These are phyloP conservation scores for Geranium incanum DNA, from an alignment of 441 rosid genomes.

Conservation along the genomic window DNA sequence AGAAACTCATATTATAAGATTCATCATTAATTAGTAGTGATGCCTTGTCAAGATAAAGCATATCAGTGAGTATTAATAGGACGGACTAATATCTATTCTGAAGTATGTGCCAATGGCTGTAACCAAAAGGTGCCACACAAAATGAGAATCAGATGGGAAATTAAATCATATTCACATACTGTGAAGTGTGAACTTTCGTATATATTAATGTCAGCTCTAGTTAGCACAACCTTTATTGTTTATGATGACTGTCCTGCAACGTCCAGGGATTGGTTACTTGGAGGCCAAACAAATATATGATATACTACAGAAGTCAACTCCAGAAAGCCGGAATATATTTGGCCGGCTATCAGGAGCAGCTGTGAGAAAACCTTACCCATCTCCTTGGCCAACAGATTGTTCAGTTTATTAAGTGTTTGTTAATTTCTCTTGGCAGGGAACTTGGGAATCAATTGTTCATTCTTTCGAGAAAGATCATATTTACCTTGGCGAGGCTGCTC, in stretches of 20 bases:
- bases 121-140: neutral
- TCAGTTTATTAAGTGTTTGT: slow-evolving; percentile 9
- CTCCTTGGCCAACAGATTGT: neutral
- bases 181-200: neutral
- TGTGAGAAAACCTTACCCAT: slow-evolving; percentile 40
- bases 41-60: neutral
- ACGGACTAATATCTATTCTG: neutral
- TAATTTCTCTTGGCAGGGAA: slow-evolving; percentile 42
- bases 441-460: slow-evolving; percentile 82
- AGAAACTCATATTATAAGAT: neutral
- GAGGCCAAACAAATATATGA: slow-evolving; percentile 78
- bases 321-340: slow-evolving; percentile 84
- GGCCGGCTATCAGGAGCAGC: slow-evolving; percentile 91
- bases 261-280: slow-evolving; percentile 66
- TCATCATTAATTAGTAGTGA: slow-evolving; percentile 2
- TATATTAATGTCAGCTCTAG: neutral
- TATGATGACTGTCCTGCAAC: slow-evolving; percentile 21
- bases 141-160: neutral
- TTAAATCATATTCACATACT: neutral
- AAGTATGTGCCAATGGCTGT: neutral
- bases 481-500: slow-evolving; percentile 94
- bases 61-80: slow-evolving; percentile 1
- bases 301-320: slow-evolving; percentile 62
- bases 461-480: slow-evolving; percentile 79
- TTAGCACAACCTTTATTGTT: neutral